Conservation (phyloP, 1,139 yeast genomes). For the Sugiyamaella xylanicola region DNA sequence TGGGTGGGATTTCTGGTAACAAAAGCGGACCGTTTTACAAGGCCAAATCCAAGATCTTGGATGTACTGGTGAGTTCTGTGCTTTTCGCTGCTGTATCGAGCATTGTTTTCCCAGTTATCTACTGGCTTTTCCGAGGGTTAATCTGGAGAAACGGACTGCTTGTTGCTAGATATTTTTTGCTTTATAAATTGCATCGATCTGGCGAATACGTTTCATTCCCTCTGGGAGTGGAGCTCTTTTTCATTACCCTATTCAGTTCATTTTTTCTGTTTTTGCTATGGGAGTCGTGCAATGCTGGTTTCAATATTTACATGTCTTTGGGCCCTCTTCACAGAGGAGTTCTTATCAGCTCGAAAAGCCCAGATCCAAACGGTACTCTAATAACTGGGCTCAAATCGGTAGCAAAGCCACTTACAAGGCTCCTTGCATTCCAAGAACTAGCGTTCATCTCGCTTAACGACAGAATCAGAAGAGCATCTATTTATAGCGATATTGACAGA, state of each 20-base stretch:
- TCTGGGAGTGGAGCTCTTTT: constrained; percentile 45
- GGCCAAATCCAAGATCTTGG: constrained; percentile 8
- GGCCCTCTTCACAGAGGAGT: constrained; percentile 81
- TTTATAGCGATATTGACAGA: constrained; percentile 42
- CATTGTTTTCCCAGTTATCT: constrained; percentile 51
- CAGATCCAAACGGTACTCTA: constrained; percentile 74
- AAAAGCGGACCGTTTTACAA: constrained; percentile 4
- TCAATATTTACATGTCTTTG: constrained; percentile 71
- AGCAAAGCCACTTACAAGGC: constrained; percentile 53
- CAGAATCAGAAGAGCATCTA: constrained; percentile 39
- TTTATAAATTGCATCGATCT: constrained; percentile 41
- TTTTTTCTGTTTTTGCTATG: constrained; percentile 51
- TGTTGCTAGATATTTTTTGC: constrained; percentile 36
- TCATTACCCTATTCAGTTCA: constrained; percentile 43
- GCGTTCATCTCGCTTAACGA: constrained; percentile 38
- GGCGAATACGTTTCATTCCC: constrained; percentile 43
- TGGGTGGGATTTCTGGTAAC: constrained; percentile 20
- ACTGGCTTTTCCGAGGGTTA: constrained; percentile 48
- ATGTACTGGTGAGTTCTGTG: constrained; percentile 46
- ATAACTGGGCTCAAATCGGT: constrained; percentile 65
- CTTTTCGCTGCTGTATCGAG: constrained; percentile 43
- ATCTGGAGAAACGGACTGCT: constrained; percentile 49
- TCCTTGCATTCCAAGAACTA: constrained; percentile 46
- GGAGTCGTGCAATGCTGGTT: constrained; percentile 66
- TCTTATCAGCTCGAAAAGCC: constrained; percentile 65